Evolutionary conservation across 192 early-diverging fungal genomes (phyloP).

Genomic region (Gigaspora rosea): DNA sequence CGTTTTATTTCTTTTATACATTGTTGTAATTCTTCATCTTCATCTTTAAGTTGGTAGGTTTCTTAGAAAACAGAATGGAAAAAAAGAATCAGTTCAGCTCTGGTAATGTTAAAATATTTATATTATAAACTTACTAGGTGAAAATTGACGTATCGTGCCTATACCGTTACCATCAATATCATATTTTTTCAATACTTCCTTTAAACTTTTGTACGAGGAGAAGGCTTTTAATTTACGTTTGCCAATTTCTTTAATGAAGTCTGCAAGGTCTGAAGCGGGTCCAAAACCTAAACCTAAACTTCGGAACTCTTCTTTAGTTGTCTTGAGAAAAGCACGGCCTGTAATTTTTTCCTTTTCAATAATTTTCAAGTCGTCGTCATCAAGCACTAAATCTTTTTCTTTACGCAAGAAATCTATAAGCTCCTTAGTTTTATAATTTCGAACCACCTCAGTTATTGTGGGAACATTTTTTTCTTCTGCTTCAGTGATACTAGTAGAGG

Average conservation of each 20-base stretch:
- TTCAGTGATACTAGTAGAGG: slow-evolving; percentile 6
- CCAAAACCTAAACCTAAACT: background rate
- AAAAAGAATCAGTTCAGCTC: too few species aligned
- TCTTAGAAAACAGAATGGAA: too few species aligned
- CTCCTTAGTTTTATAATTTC: slow-evolving; percentile 9
- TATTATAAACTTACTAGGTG: too few species aligned
- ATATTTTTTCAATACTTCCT: too few species aligned
- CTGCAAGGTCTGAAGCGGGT: background rate
- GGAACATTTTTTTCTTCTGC: too few species aligned
- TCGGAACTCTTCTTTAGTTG: background rate
- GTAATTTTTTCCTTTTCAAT: background rate
- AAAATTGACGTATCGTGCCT: too few species aligned
- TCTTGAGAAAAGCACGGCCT: slow-evolving; percentile 9
- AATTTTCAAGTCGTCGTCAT: slow-evolving; percentile 10
- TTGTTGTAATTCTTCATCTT: background rate
- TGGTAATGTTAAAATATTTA: too few species aligned
- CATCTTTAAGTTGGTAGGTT: background rate
- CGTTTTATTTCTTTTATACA: background rate
- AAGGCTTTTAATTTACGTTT: background rate
- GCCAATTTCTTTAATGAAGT: background rate
- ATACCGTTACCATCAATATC: too few species aligned
- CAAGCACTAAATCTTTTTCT: slow-evolving; percentile 14
- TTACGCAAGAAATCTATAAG: slow-evolving; percentile 22
- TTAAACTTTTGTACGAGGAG: too few species aligned
- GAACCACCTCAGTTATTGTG: background rate